Conservation (phyloP, 2,329 filamentous ascomycete species). For the Colletotrichum euphorbiae region DNA sequence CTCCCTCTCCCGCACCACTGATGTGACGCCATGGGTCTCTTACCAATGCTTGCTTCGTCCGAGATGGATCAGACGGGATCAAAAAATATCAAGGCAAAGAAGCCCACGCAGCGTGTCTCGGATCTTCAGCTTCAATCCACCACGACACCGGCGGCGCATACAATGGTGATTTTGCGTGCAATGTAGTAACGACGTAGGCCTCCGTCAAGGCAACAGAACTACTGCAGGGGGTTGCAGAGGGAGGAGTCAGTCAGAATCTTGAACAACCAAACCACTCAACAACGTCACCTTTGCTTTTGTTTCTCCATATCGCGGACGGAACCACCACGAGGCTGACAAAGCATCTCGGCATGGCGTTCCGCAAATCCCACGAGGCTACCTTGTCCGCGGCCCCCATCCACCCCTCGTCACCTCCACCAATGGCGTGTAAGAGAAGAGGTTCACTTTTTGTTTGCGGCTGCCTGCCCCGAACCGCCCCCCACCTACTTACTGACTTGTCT, state of each 20-base stretch:
- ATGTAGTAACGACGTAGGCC: no score
- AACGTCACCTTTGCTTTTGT: not conserved
- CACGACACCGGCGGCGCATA: no score
- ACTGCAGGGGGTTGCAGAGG: not conserved
- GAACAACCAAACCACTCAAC: not conserved
- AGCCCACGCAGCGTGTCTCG: no score
- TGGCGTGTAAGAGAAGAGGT: constrained; percentile 34
- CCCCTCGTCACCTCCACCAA: constrained; percentile 20
- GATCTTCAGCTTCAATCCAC: no score
- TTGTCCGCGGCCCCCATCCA: not conserved
- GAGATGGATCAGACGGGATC: no score
- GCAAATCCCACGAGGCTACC: constrained; percentile 20
- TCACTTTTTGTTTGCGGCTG: no score
- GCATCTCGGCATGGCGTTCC: not conserved
- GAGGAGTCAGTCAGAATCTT: not conserved
- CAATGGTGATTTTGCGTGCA: no score
- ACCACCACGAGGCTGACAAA: not conserved
- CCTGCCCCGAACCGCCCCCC: not conserved
- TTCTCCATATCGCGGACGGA: not conserved
- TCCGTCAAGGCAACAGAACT: not conserved
- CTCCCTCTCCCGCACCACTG: not conserved
- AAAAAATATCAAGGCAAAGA: no score
- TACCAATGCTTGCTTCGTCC: no score
- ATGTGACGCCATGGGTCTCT: no score
- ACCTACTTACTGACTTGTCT: not conserved